phyloP scores from a whole-genome alignment of 2,329 filamentous ascomycete genomes.

The Cladophialophora yegresii region DNA sequence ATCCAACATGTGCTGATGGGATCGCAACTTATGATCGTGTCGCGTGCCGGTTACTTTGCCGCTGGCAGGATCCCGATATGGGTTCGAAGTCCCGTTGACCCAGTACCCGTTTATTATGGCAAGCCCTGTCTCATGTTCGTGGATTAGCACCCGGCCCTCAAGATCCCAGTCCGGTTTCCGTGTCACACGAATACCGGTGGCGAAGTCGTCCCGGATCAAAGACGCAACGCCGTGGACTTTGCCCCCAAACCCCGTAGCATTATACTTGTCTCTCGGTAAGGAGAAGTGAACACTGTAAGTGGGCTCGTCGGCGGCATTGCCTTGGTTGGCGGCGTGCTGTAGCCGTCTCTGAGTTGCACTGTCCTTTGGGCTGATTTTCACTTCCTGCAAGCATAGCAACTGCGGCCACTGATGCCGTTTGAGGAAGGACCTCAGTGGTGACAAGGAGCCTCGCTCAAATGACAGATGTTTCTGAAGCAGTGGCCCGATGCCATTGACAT shows the following conservation, averaged over 20 bases:
- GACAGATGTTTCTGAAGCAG: conserved; percentile 48
- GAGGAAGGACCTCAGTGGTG: conserved; percentile 47
- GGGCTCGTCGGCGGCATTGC: conserved; percentile 37
- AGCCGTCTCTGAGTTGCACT: conserved; percentile 45
- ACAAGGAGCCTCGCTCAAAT: conserved; percentile 31
- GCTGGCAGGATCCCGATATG: conserved; percentile 44
- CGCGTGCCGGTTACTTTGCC: conserved; percentile 50
- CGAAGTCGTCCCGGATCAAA: conserved; percentile 52
- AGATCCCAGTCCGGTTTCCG: conserved; percentile 54
- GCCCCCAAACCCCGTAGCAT: conserved; percentile 54
- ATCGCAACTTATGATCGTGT: conserved; percentile 55
- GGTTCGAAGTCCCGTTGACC: conserved; percentile 54
- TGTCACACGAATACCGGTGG: conserved; percentile 38
- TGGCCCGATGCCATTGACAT: conserved; percentile 52
- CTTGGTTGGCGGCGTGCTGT: conserved; percentile 42
- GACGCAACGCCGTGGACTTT: conserved; percentile 57
- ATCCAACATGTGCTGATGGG: conserved; percentile 51
- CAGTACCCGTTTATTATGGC: conserved; percentile 56
- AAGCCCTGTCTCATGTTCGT: conserved; percentile 25
- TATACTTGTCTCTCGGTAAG: conserved; percentile 53
- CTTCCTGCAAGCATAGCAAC: conserved; percentile 53
- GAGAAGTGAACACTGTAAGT: conserved; percentile 50
- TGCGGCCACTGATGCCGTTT: conserved; percentile 50
- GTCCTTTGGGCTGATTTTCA: conserved; percentile 51
- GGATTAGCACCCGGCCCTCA: conserved; percentile 55